Evolutionary conservation across 495 filamentous ascomycete genomes (phyloP), one percentile per base, ranked within the genome.

Genomic region (Penicillium parvum): DNA sequence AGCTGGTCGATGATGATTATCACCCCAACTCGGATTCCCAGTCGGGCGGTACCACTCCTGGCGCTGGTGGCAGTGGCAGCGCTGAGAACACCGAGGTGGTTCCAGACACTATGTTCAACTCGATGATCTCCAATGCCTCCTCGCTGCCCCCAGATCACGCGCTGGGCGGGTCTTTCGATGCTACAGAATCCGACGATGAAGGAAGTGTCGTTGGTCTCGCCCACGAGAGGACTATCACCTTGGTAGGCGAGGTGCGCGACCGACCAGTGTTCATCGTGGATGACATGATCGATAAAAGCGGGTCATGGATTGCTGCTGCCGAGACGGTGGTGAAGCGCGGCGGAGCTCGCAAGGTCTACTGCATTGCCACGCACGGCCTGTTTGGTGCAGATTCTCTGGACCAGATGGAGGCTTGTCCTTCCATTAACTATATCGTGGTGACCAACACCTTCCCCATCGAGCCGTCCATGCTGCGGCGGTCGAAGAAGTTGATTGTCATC

Each of bases 271-370:
- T 98, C 63, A 85, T 98, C 46, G 84, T 98, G 35, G 92, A 98
- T 69, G 92, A 98, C 65, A 95, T 98, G 86, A 96, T 98, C 53
- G 92, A 98, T 70, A 95, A 95, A 64, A 81, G 88, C 19, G 88
- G 87, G 15, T 94, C 88, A 14, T 98, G 92, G 92, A 92, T 97
- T 53, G 92, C 91, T 7, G 92, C 92, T n/a, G 92, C 92, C 7
- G 92, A 98, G 70, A 96, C 91, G 6, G 90, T 96, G 1, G 86
- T 94, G 40, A 95, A 96, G 75, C 76, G 87, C 47, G 92, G 90
- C 50, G 81, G 79, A 33, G 92, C 94, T 4, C 90, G 87, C 61
- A 89, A 86, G 63, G 92, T 98, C 29, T 96, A 96, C 64, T 95
- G 88, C 67, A 95, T 98, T 68, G 92, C 94, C 14, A 98, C 92